Evolutionary conservation across 2,329 filamentous ascomycete species (phyloP).

Genomic region (Cadophora luteo-olivacea): DNA sequence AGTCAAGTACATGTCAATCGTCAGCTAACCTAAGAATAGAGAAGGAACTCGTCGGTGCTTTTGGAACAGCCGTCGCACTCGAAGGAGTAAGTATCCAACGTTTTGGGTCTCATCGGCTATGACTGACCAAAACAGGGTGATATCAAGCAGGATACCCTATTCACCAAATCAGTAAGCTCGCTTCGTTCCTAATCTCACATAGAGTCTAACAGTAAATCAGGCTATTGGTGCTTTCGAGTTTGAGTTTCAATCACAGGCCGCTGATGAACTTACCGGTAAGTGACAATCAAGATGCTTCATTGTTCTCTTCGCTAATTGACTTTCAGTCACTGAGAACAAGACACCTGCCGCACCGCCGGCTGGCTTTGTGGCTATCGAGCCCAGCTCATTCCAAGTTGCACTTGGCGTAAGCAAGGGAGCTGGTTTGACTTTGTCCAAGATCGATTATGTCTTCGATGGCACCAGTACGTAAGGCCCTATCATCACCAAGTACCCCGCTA

Average conservation of each 20-base stretch:
- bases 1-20: background rate
- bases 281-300: background rate
- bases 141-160: constrained; percentile 8
- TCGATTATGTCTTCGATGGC: constrained; percentile 50
- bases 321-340: constrained; percentile 47
- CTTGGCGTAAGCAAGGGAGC: constrained; percentile 43
- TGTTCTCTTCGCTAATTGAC: background rate
- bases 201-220: background rate
- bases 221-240: constrained; percentile 48
- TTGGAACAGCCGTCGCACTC: constrained; percentile 3
- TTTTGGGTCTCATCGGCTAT: background rate
- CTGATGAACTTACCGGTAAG: constrained; percentile 41
- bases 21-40: background rate
- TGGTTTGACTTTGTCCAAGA: constrained; percentile 47
- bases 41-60: constrained; percentile 5
- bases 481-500: background rate
- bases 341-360: constrained; percentile 45
- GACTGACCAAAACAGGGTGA: constrained; percentile 10
- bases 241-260: constrained; percentile 48
- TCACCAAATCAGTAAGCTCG: constrained; percentile 16
- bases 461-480: constrained; percentile 41
- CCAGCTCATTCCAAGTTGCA: constrained; percentile 46
- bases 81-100: constrained; percentile 3
- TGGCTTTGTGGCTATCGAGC: constrained; percentile 49
- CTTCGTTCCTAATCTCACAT: background rate